Conservation (phyloP, 805 yeast species). For the Spathaspora arborariae region DNA sequence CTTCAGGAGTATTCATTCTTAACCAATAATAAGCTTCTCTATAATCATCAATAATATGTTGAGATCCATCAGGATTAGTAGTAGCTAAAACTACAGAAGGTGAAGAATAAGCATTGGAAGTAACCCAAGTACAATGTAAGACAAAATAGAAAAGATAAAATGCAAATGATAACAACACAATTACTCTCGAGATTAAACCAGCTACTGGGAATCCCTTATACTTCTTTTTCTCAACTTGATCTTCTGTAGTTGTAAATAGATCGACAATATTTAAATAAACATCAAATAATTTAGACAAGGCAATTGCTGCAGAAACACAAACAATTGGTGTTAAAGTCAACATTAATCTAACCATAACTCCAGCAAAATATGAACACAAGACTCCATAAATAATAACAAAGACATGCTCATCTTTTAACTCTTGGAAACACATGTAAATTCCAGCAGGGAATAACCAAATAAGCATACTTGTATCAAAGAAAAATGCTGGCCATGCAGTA, state of each 20-base stretch:
- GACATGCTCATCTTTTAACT: conserved; percentile 85
- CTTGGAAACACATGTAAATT: conserved; percentile 84
- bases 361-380: conserved; percentile 95
- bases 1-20: conserved; percentile 96
- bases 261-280: conserved; percentile 68
- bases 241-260: conserved; percentile 18
- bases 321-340: conserved; percentile 93
- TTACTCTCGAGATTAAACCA: conserved; percentile 49
- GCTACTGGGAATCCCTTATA: conserved; percentile 16
- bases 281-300: conserved; percentile 80
- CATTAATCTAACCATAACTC: conserved; percentile 98
- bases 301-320: conserved; percentile 89
- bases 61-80: conserved; percentile 78
- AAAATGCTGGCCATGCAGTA: conserved; percentile 99
- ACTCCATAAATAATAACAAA: conserved; percentile 89
- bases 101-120: conserved; percentile 91
- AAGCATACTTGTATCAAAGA: conserved; percentile 87
- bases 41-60: conserved; percentile 86
- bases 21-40: conserved; percentile 99
- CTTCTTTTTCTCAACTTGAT: conserved; percentile 9
- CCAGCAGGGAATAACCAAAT: conserved; percentile 99
- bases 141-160: conserved; percentile 80
- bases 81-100: conserved; percentile 96
- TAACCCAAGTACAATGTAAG: conserved; percentile 95
- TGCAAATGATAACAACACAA: conserved; percentile 64